Conservation (phyloP, 164 flowering plant species). For the Pachysandra terminalis region DNA sequence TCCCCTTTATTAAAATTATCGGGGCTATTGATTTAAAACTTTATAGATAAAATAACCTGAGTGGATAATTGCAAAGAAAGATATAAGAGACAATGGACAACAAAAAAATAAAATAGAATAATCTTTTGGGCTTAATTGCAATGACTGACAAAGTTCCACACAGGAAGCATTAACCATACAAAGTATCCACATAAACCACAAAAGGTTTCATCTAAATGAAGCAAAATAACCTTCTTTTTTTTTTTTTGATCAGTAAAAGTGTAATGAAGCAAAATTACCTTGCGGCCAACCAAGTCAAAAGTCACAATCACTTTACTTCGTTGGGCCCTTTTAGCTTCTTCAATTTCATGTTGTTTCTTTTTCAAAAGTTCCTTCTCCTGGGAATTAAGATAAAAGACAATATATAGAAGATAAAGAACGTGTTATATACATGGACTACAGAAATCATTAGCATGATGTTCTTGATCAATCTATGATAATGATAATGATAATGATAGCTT, state of each 20-base stretch:
- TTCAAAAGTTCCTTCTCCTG: slow-evolving; percentile 87
- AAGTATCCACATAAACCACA: not conserved
- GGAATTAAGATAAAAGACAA: not conserved
- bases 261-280: too few relatives aligned
- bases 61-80: not conserved
- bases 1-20: too few relatives aligned
- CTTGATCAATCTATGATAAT: not conserved
- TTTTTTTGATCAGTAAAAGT: too few relatives aligned
- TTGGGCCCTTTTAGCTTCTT: slow-evolving; percentile 73
- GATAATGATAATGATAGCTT: too few relatives aligned
- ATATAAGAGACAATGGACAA: not conserved
- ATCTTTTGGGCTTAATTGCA: not conserved
- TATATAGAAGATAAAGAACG: not conserved
- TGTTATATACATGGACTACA: too few relatives aligned
- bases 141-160: not conserved
- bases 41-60: not conserved
- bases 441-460: slow-evolving; percentile 1
- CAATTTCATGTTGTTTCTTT: slow-evolving; percentile 73
- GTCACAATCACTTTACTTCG: slow-evolving; percentile 79
- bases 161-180: not conserved
- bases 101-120: not conserved
- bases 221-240: too few relatives aligned
- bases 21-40: too few relatives aligned
- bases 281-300: slow-evolving; percentile 94
- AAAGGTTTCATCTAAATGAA: not conserved